Evolutionary conservation across 192 early-diverging fungal species (phyloP).

Genomic region (Oehlia diaphana): DNA sequence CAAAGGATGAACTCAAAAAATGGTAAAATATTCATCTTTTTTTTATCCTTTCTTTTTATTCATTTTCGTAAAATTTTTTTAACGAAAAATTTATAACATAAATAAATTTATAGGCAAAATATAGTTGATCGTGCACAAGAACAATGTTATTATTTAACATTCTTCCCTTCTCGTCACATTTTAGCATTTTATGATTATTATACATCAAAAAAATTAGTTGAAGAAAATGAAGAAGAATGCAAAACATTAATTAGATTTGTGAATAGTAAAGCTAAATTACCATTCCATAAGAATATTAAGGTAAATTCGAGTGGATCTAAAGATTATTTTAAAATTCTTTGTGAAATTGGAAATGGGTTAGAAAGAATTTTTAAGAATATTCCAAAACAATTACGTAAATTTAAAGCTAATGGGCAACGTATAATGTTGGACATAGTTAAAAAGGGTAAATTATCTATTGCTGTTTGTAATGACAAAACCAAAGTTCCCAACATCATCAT

Average conservation of each 20-base stretch:
- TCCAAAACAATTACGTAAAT: neutral
- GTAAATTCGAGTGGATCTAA: neutral
- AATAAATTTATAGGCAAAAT: neutral
- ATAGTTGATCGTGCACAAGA: conserved; percentile 11
- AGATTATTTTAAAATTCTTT: neutral
- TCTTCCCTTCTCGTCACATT: conserved; percentile 20
- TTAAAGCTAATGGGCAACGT: neutral
- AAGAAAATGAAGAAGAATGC: neutral
- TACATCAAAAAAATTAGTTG: neutral
- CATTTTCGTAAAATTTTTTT: neutral
- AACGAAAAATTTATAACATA: neutral
- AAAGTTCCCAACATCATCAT: conserved; percentile 21
- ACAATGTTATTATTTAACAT: conserved; percentile 26
- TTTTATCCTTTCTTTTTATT: too few relatives aligned
- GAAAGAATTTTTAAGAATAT: neutral
- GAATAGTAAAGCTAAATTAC: neutral
- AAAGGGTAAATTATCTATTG: conserved; percentile 25
- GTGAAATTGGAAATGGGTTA: neutral
- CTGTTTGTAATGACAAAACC: conserved; percentile 22
- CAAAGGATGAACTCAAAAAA: conserved; percentile 16
- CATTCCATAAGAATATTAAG: neutral
- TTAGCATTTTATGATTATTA: conserved; percentile 28
- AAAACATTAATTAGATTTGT: neutral
- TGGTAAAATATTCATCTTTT: neutral
- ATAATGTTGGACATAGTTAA: conserved; percentile 20